Percentiles rank a stretch among this genome's conserved stretches.
Conservation (phyloP, 2,329 filamentous ascomycete species). For the Penicillium sp. region DNA sequence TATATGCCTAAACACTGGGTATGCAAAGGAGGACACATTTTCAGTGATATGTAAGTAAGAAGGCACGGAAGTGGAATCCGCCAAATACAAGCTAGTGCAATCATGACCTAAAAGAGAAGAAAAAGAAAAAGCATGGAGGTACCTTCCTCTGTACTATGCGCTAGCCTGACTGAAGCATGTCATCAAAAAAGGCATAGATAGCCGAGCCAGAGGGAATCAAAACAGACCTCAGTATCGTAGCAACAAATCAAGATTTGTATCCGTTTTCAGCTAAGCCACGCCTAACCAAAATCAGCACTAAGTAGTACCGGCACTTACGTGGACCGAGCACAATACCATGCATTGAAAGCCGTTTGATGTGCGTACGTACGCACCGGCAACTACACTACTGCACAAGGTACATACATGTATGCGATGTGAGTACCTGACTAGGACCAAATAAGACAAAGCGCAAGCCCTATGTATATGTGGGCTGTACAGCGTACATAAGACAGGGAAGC, state of each 20-base stretch:
- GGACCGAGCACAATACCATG: background rate
- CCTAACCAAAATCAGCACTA: background rate
- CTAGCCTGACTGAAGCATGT: background rate
- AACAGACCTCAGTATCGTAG: background rate
- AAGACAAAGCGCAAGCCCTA: background rate
- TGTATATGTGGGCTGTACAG: background rate
- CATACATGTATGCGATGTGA: background rate
- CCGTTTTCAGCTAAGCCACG: background rate
- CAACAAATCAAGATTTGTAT: background rate
- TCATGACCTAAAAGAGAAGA: background rate
- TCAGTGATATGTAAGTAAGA: background rate
- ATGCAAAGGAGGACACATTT: background rate
- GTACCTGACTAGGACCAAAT: constrained; percentile 7
- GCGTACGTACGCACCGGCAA: background rate
- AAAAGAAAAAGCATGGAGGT: background rate
- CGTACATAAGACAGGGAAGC: constrained; percentile 1
- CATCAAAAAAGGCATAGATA: background rate
- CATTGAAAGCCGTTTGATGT: background rate
- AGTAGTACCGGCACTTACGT: background rate
- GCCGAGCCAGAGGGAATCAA: background rate
- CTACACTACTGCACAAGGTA: background rate
- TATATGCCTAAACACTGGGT: too few relatives aligned
- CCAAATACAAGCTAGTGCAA: background rate
- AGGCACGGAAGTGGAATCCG: background rate
- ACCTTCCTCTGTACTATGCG: background rate